Evolutionary conservation across 2,329 filamentous ascomycete genomes (phyloP).

Genomic region (Alternaria ventricosa): DNA sequence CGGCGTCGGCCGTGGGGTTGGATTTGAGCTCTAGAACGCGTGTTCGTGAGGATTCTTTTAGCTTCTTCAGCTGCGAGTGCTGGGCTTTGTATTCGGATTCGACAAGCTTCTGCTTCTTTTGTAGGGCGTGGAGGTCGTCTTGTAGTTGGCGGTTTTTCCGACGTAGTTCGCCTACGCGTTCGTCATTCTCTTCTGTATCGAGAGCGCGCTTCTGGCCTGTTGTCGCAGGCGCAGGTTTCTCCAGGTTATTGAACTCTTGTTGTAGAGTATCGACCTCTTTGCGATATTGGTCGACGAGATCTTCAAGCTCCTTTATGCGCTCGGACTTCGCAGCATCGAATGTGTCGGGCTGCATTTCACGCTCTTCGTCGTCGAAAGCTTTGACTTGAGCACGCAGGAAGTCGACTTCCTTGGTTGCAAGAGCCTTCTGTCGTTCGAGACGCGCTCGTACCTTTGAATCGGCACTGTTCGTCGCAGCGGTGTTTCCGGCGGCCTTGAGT

Average conservation of each 20-base stretch:
- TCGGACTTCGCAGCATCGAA: slow-evolving; percentile 77
- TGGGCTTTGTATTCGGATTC: slow-evolving; percentile 77
- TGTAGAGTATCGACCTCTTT: slow-evolving; percentile 77
- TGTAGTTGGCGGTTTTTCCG: slow-evolving; percentile 88
- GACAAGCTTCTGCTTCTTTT: slow-evolving; percentile 73
- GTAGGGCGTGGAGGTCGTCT: slow-evolving; percentile 72
- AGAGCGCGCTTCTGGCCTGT: slow-evolving; percentile 69
- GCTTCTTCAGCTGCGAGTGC: slow-evolving; percentile 72
- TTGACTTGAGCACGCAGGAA: slow-evolving; percentile 92
- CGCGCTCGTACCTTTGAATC: slow-evolving; percentile 74
- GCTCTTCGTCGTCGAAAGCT: slow-evolving; percentile 83
- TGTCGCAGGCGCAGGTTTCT: slow-evolving; percentile 57
- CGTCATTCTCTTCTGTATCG: slow-evolving; percentile 62
- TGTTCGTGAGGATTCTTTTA: slow-evolving; percentile 73
- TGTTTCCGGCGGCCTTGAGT: slow-evolving; percentile 58
- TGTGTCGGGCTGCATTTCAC: slow-evolving; percentile 80
- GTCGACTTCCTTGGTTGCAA: slow-evolving; percentile 91
- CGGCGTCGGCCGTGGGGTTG: slow-evolving; percentile 88
- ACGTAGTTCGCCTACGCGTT: slow-evolving; percentile 81
- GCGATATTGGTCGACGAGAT: slow-evolving; percentile 86
- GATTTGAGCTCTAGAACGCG: slow-evolving; percentile 84
- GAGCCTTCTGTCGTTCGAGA: slow-evolving; percentile 81
- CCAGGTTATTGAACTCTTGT: slow-evolving; percentile 72
- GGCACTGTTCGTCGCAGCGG: slow-evolving; percentile 50
- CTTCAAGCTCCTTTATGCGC: slow-evolving; percentile 81